Evolutionary conservation across 2,329 filamentous ascomycete species (phyloP), one percentile per base, ranked within the genome.

Genomic region (Pseudogymnoascus sp.): DNA sequence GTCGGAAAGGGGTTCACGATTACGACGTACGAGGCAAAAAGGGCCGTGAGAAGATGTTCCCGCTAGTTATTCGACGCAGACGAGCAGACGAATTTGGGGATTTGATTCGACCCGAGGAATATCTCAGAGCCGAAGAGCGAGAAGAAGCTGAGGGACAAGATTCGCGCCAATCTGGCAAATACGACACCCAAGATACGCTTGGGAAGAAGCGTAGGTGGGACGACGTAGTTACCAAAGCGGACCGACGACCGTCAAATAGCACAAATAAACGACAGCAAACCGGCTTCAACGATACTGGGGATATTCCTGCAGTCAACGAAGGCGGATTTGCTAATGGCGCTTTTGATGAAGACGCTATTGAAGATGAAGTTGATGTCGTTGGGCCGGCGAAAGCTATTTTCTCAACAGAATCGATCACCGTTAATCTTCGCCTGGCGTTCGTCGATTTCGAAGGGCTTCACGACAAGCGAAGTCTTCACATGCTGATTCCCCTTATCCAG

Each of bases 181-280:
- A 75, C 11, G 79, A 80, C 41, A 72, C 70, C 28, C 80, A 88
- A 66, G 84, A 84, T 60, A 84, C 83, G 52, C 82, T 96, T 19
- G 94, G 93, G 16, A 92, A 93, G 78, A 99, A 99, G 76, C 85
- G 94, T 64, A 95, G 91, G 74, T 97, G 93, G 91, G 90, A 93
- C 67, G 91, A 95, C 64, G 77, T 84, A 22, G 80, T 78, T 2
- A 70, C 77, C 8, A 72, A 71, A 30, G 75, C 73, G 58, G 75
- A 74, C 52, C 76, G 74, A 35, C 68, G 72, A 63, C 67, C 69
- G 38, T 75, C 77, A 16, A 76, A 77, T 45, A 79, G 79, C 9
- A 70, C 76, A 23, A 84, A 80, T 68, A 92, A 90, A 72, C 83
- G 88, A 25, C 79, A 83, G 9, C 84, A 84, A 42, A 67, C 76